Conservation (phyloP, 2,329 filamentous ascomycete genomes). For the Nannizziopsis barbatae region DNA sequence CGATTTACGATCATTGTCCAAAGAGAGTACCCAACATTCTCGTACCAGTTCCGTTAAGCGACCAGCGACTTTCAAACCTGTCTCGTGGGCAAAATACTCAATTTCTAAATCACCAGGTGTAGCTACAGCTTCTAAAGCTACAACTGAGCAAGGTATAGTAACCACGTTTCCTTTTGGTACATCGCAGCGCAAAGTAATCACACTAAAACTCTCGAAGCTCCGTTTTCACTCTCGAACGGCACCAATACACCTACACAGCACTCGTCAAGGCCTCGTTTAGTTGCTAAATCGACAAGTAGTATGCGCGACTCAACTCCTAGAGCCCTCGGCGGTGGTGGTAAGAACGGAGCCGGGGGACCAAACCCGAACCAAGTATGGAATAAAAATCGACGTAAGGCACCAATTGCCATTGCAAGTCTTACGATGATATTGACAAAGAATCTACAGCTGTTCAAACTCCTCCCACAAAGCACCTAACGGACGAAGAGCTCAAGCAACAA, state of each 20-base stretch:
- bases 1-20: constrained; percentile 35
- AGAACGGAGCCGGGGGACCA: constrained; percentile 42
- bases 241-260: constrained; percentile 29
- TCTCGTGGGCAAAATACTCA: constrained; percentile 56
- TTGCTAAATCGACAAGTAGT: constrained; percentile 50
- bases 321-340: constrained; percentile 34
- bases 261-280: constrained; percentile 47
- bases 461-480: constrained; percentile 54
- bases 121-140: constrained; percentile 39
- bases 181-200: not conserved
- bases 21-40: constrained; percentile 33
- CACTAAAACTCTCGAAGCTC: constrained; percentile 18
- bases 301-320: constrained; percentile 43
- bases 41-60: constrained; percentile 48
- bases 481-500: constrained; percentile 57
- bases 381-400: constrained; percentile 49
- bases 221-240: constrained; percentile 30
- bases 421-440: constrained; percentile 17
- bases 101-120: constrained; percentile 50
- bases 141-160: constrained; percentile 44
- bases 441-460: constrained; percentile 41
- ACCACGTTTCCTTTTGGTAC: not conserved
- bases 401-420: not conserved
- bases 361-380: constrained; percentile 61
- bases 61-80: constrained; percentile 51